These are phyloP conservation scores for Ganoderma boninense DNA, from an alignment of 1,284 basidiomycete species.

Conservation along the genomic window DNA sequence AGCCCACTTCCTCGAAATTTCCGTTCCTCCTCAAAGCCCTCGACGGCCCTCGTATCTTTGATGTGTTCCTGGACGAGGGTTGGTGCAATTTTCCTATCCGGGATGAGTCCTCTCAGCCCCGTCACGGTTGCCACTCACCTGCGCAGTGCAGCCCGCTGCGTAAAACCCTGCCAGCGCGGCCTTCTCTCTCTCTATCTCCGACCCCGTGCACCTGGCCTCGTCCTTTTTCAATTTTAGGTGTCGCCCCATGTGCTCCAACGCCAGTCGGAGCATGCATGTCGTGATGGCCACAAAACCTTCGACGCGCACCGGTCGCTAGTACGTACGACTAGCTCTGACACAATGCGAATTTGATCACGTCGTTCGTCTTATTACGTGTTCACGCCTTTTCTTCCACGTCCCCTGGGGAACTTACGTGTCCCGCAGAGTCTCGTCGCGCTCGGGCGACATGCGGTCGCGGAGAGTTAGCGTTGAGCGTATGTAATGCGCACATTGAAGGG, in stretches of 20 bases:
- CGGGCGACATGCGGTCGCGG: background rate
- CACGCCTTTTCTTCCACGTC: background rate
- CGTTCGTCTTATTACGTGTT: background rate
- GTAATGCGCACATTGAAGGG: background rate
- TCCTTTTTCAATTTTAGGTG: background rate
- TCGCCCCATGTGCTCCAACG: background rate
- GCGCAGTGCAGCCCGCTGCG: background rate
- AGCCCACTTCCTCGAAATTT: background rate
- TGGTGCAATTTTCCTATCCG: conserved; percentile 2
- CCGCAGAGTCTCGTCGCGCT: background rate
- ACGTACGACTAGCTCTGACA: background rate
- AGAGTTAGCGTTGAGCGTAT: background rate
- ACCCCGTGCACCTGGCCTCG: background rate
- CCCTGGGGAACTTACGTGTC: background rate
- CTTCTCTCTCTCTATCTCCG: conserved; percentile 1
- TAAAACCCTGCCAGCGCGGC: background rate
- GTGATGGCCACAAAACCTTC: background rate
- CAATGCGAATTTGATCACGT: background rate
- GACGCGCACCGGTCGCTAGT: background rate
- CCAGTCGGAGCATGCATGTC: background rate
- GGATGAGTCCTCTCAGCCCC: background rate
- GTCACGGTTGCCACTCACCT: background rate
- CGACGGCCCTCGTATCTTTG: background rate
- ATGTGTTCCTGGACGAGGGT: background rate
- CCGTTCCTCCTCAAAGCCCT: background rate